Percentiles rank a stretch among this genome's conserved stretches.
phyloP scores from a whole-genome alignment of 2,329 filamentous ascomycete species.

The Stemphylium lycopersici region DNA sequence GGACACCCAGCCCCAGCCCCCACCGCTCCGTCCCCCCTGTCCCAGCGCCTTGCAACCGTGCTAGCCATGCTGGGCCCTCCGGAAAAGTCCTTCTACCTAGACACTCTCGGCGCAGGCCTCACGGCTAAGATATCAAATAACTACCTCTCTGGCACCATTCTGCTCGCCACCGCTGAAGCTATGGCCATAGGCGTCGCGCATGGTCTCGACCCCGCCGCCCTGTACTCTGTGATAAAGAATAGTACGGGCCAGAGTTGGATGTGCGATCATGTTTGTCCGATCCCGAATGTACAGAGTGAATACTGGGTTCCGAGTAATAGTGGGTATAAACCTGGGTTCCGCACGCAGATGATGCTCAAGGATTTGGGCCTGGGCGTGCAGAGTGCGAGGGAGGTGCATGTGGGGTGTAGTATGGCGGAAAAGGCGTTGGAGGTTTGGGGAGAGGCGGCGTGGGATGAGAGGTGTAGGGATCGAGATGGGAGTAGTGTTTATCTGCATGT shows the following conservation, averaged over 20 bases:
- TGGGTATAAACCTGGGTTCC: conserved; percentile 42
- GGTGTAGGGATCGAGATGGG: conserved; percentile 37
- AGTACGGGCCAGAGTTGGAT: conserved; percentile 44
- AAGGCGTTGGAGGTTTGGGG: conserved; percentile 37
- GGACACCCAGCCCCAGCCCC: conserved; percentile 27
- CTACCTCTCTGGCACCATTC: conserved; percentile 40
- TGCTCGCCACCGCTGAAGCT: conserved; percentile 42
- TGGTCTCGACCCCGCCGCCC: conserved; percentile 34
- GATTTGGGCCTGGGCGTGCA: conserved; percentile 41
- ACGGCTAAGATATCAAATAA: conserved; percentile 46
- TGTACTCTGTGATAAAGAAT: conserved; percentile 38
- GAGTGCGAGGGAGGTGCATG: conserved; percentile 32
- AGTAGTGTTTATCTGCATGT: conserved; percentile 42
- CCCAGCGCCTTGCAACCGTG: conserved; percentile 17
- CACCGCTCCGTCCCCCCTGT: conserved; percentile 1
- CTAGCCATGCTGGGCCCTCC: conserved; percentile 34
- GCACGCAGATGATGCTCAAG: conserved; percentile 46
- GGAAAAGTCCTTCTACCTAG: conserved; percentile 39
- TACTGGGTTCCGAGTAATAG: conserved; percentile 42
- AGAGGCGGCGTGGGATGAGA: conserved; percentile 29
- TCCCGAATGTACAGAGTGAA: conserved; percentile 38
- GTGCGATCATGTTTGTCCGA: conserved; percentile 43
- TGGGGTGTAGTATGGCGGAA: conserved; percentile 36
- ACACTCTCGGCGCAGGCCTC: conserved; percentile 36
- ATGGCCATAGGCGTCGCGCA: conserved; percentile 40